Base-by-base conservation (phyloP, 2,329 filamentous ascomycete species). In the Keithomyces neogunnii region DNA sequence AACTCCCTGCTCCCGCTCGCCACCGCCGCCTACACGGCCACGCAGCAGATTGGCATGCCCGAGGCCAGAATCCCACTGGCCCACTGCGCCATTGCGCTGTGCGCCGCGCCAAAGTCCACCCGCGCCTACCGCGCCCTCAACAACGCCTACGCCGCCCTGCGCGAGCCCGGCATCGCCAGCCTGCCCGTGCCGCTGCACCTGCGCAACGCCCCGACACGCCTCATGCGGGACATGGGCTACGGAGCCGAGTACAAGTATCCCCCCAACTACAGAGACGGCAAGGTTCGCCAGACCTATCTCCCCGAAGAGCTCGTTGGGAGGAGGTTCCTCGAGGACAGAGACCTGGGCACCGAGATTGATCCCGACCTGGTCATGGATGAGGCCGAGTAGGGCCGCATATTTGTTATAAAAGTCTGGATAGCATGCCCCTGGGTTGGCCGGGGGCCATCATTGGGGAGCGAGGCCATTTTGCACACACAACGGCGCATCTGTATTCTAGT, bases 191-290 rank as follows among this genome's bases (percentile, higher is more conserved):
- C 93, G 2, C 69, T 93, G 39, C 93, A 97, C 66, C 69, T 99
- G 53, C 76, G 93, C 53, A 97, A 97, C 67, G 93, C 93, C 7
- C 92, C 93, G 0, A 97, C 93, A 1, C 80, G 85, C 57, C 66
- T 97, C 57, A 95, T 99, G 92, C 88, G 91, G 61, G 92, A 96
- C 59, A 72, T 97, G 58, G 92, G 89, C 0, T 95, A 90, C 63
- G 91, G 91, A 0, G 85, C 83, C 47, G 88, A 90, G 65, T 99
- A 99, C 69, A 97, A 97, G 68, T 97, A 99, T 63, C 95, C 95
- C 59, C 93, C 93, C 0, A 88, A 95, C 59, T 99, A 92, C 62
- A 70, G 80, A 48, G 82, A 91, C 54, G 93, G 93, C 0, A 81
- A 73, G 59, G 92, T 97, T 1, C 78, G 75, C 56, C 93, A 99